Conservation (phyloP, 2,329 filamentous ascomycete species). For the Cryphonectria nitschkei region DNA sequence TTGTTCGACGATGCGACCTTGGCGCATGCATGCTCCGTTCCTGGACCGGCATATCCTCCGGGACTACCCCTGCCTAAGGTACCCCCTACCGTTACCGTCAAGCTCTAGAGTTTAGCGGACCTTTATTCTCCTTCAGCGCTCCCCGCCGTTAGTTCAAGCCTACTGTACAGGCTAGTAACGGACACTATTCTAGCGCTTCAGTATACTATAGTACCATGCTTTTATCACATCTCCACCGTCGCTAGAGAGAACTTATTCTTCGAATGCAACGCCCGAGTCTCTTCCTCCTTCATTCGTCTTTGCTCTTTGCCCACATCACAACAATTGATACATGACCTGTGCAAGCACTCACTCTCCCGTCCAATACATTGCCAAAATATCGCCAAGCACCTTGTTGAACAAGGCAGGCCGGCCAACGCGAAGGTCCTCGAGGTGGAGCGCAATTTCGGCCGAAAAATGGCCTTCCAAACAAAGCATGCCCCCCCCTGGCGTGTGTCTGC, state of each 20-base stretch:
- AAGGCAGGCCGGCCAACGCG: slow-evolving; percentile 9
- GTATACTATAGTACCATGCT: not conserved
- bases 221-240: not conserved
- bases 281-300: not conserved
- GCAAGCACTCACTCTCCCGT: not conserved
- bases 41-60: not conserved
- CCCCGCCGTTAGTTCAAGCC: not conserved
- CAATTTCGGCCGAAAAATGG: slow-evolving; percentile 12
- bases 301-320: not conserved
- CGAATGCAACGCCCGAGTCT: not conserved
- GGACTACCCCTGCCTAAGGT: not conserved
- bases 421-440: not conserved
- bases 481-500: not conserved
- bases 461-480: slow-evolving; percentile 15
- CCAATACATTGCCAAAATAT: not conserved
- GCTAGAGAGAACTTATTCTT: not conserved
- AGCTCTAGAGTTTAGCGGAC: not conserved
- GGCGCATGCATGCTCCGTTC: not conserved
- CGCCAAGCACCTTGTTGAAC: not conserved
- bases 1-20: not conserved
- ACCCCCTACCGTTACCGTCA: not conserved
- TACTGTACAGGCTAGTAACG: not conserved
- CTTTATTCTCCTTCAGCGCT: not conserved
- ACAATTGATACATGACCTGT: too few relatives aligned
- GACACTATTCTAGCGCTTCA: not conserved